Evolutionary conservation across 306 rosid genomes (phyloP).

Genomic region (Rubus parviflorus): DNA sequence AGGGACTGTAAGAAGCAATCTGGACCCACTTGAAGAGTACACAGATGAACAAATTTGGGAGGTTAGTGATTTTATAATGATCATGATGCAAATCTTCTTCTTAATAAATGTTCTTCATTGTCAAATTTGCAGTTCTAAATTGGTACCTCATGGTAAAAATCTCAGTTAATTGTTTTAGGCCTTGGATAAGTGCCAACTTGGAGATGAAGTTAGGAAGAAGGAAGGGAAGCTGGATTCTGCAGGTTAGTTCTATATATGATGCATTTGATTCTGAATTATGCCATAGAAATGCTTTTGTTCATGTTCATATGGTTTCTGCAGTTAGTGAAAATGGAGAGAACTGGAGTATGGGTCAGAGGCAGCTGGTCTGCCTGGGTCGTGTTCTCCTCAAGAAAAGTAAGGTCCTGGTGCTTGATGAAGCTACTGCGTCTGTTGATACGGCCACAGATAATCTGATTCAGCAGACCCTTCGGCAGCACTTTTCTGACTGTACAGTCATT

Average conservation of each 20-base stretch:
- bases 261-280: background rate
- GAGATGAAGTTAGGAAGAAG: conserved; percentile 77
- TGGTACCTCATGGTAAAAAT: background rate
- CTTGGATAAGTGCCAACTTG: conserved; percentile 82
- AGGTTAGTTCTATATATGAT: conserved; percentile 36
- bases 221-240: conserved; percentile 75
- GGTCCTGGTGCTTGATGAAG: conserved; percentile 85
- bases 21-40: conserved; percentile 83
- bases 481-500: conserved; percentile 58
- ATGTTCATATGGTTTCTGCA: conserved; percentile 28
- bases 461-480: conserved; percentile 64
- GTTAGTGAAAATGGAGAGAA: conserved; percentile 83
- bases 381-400: conserved; percentile 76
- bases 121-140: background rate
- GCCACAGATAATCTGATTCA: conserved; percentile 89
- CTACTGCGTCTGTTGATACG: conserved; percentile 83
- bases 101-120: background rate
- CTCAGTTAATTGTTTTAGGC: conserved; percentile 42
- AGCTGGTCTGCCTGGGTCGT: conserved; percentile 84
- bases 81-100: background rate
- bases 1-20: conserved; percentile 81
- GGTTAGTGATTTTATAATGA: conserved; percentile 42
- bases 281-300: conserved; percentile 13
- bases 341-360: conserved; percentile 97
- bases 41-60: conserved; percentile 84